Percentiles rank a stretch among this genome's conserved stretches.
Conservation (phyloP, 2,329 filamentous ascomycete species). For the Penicillium verrucosum region DNA sequence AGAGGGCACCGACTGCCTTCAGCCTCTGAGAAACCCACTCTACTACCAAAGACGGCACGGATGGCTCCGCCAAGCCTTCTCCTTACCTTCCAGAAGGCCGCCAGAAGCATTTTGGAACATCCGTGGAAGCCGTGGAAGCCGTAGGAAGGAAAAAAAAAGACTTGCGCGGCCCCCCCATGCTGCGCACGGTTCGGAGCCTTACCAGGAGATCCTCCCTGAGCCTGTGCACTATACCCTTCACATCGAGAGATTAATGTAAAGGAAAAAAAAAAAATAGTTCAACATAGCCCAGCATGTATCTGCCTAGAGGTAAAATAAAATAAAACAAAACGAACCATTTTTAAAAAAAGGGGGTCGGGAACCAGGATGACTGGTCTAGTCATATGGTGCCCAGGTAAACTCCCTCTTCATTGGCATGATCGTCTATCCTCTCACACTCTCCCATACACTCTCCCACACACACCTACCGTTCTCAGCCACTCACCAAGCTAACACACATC, state of each 20-base stretch:
- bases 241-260: not conserved
- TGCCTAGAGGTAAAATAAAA: not conserved
- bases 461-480: not conserved
- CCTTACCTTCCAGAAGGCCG: conserved; percentile 24
- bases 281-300: not conserved
- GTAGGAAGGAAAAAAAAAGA: conserved; percentile 14
- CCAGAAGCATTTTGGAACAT: conserved; percentile 25
- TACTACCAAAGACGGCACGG: conserved; percentile 18
- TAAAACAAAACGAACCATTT: not conserved
- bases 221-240: conserved; percentile 7
- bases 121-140: conserved; percentile 5
- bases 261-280: not conserved
- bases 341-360: conserved; percentile 6
- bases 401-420: conserved; percentile 12
- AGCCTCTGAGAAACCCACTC: conserved; percentile 17
- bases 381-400: not conserved
- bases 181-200: conserved; percentile 21
- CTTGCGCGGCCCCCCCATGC: conserved; percentile 12
- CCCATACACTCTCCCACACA: not conserved
- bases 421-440: conserved; percentile 1
- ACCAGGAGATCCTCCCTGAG: conserved; percentile 1
- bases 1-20: conserved; percentile 16
- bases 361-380: conserved; percentile 2
- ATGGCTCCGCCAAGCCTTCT: conserved; percentile 23
- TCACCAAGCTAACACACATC: not conserved